Conservation (phyloP, 2,329 filamentous ascomycete genomes). For the Fusarium napiforme region DNA sequence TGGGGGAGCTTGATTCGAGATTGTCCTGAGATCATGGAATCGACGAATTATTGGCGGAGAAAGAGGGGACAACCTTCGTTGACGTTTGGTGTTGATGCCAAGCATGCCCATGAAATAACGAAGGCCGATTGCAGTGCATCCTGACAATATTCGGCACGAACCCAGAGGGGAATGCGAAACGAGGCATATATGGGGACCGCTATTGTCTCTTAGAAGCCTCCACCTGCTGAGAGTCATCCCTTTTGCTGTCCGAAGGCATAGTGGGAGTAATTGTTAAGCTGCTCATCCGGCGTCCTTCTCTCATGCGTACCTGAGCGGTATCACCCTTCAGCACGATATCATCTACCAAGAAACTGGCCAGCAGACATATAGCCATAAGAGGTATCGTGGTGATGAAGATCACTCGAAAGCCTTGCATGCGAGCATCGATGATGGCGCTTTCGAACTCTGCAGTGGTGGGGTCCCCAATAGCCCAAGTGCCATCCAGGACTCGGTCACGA, state of each 20-base stretch:
- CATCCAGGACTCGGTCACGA: neutral
- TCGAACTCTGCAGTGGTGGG: neutral
- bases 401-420: neutral
- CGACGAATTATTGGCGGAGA: neutral
- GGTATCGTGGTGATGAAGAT: neutral
- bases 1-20: neutral
- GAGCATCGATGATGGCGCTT: neutral
- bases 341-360: neutral
- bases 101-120: neutral
- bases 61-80: neutral
- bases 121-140: fast-evolving
- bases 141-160: too few relatives aligned
- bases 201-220: too few relatives aligned
- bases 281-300: too few relatives aligned
- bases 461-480: neutral
- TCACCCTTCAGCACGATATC: neutral
- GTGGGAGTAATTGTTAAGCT: too few relatives aligned
- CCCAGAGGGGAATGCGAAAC: too few relatives aligned
- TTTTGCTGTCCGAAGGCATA: neutral
- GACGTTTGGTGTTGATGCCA: neutral
- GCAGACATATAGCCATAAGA: neutral
- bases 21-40: neutral
- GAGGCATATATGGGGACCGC: too few relatives aligned
- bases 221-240: neutral
- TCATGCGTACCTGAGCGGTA: fast-evolving